Percentiles rank a stretch among this genome's conserved stretches.
These are phyloP conservation scores for Beauveria asiatica DNA, from an alignment of 2,329 filamentous ascomycete species.

Conservation along the genomic window DNA sequence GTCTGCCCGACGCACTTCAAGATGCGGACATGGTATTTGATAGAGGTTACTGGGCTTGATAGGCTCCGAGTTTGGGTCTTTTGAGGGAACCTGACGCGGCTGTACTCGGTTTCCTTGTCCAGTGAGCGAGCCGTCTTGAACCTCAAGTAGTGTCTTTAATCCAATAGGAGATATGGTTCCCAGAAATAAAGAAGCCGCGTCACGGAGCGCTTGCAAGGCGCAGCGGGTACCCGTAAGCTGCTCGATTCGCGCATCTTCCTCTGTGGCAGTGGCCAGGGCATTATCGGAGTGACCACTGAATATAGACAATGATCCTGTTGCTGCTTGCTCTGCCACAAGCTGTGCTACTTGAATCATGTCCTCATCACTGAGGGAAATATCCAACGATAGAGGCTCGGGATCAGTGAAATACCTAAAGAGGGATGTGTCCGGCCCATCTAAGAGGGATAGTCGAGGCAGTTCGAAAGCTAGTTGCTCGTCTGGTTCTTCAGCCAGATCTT, in stretches of 20 bases:
- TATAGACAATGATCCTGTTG: constrained; percentile 39
- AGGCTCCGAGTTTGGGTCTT: constrained; percentile 35
- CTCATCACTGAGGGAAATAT: constrained; percentile 42
- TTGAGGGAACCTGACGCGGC: constrained; percentile 35
- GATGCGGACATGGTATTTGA: constrained; percentile 57
- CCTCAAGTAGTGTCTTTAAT: constrained; percentile 43
- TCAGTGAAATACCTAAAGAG: constrained; percentile 50
- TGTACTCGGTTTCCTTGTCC: constrained; percentile 45
- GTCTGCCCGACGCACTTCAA: constrained; percentile 64
- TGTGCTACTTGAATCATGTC: constrained; percentile 61
- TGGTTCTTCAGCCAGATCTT: constrained; percentile 36
- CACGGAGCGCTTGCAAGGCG: constrained; percentile 40
- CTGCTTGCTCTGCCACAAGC: constrained; percentile 62
- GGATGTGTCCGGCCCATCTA: constrained; percentile 40
- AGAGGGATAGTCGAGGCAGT: constrained; percentile 38
- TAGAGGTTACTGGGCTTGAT: constrained; percentile 47
- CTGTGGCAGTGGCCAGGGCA: constrained; percentile 12
- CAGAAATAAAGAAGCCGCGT: constrained; percentile 36
- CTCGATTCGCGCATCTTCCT: constrained; percentile 28
- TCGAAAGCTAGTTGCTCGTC: constrained; percentile 41
- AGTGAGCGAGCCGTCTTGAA: constrained; percentile 47
- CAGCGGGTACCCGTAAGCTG: constrained; percentile 36
- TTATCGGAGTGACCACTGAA: constrained; percentile 17
- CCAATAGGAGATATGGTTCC: constrained; percentile 29
- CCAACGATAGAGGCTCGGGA: constrained; percentile 43